Base-by-base conservation (phyloP, 163 green algal species). In the Coccomyxa subellipsoidea region DNA sequence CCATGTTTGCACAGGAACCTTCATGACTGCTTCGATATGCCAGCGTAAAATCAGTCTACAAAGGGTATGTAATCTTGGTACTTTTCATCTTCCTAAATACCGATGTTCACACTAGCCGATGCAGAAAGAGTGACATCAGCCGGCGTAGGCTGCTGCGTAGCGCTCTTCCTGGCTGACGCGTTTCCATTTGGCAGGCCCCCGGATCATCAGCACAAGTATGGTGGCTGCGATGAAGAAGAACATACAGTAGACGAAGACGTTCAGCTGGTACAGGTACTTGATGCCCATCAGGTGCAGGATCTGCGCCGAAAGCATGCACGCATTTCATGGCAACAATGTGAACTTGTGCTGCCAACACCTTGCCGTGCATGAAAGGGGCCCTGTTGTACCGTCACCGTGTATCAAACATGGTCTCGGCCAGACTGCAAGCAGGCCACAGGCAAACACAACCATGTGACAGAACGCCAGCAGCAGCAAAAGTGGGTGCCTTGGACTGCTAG, bases 121-220 rank as follows among this genome's bases (percentile, higher is more conserved):
- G n/a, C n/a, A n/a, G n/a, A n/a, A n/a, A 72, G 59, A 23, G 66
- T 73, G 66, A 2, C 5, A 18, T 34, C 66, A 73, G 7, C 31
- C 38, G 7, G 40, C 77, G 9, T 81, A 81, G 10, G 47, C 77
- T 31, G 90, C 88, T 81, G 89, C 87, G 54, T 75, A 23, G 59
- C 88, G 93, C 27, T 91, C 88, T 76, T 90, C 87, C 66, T 75
- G n/a, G 76, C 87, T 94, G 25, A 86, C 80, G 7, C 86, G 82
- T 84, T 91, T 92, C 84, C 84, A 93, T 23, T 78, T 78, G 31
- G 86, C 81, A 29, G 88, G 88, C 0, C 90, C 88, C 38, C 80
- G 73, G 12, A 95, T 71, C 3, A 85, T 38, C 0, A 93, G 75
- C 27, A 82, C 89, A 38, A 89, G n/a, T 3, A 86, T 87, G 0